Percentiles rank a stretch among this genome's conserved stretches.
Conservation (phyloP, 2,329 filamentous ascomycete species). For the Chaetomium strumarium region DNA sequence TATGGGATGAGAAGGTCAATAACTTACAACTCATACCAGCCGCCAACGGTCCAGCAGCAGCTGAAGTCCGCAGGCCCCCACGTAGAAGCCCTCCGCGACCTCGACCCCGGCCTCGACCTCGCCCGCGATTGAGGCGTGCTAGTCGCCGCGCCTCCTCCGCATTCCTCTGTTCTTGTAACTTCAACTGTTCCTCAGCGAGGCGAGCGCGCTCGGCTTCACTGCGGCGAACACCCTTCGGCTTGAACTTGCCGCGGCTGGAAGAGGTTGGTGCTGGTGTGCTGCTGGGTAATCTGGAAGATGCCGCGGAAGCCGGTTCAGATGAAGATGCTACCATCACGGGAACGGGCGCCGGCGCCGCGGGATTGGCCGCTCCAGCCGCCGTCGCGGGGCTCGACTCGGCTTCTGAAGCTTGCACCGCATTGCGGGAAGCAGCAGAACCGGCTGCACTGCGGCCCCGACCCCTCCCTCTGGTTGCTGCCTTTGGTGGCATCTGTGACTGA, state of each 20-base stretch:
- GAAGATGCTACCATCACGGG: constrained; percentile 4
- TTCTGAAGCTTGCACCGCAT: background rate
- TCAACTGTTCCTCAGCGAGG: constrained; percentile 32
- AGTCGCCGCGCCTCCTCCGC: constrained; percentile 28
- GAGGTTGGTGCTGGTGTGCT: constrained; percentile 6
- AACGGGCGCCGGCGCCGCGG: constrained; percentile 5
- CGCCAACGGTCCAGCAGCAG: constrained; percentile 34
- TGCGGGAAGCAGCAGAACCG: constrained; percentile 11
- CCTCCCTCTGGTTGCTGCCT: constrained; percentile 16
- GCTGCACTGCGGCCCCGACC: constrained; percentile 19
- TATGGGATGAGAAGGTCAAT: background rate
- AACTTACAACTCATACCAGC: constrained; percentile 22
- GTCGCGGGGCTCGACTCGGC: constrained; percentile 1
- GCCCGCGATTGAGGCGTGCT: constrained; percentile 24
- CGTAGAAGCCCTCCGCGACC: constrained; percentile 28
- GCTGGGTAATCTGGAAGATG: constrained; percentile 11
- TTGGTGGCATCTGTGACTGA: constrained; percentile 17
- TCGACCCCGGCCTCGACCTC: constrained; percentile 28
- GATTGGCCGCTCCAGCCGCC: background rate
- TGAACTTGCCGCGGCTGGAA: constrained; percentile 25
- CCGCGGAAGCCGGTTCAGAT: background rate
- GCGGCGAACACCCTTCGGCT: constrained; percentile 31
- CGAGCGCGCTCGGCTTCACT: constrained; percentile 33
- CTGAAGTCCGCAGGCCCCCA: constrained; percentile 27
- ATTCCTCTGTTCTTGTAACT: constrained; percentile 27